phyloP scores from a whole-genome alignment of 306 rosid genomes.

The Sphenostylis stenocarpa region DNA sequence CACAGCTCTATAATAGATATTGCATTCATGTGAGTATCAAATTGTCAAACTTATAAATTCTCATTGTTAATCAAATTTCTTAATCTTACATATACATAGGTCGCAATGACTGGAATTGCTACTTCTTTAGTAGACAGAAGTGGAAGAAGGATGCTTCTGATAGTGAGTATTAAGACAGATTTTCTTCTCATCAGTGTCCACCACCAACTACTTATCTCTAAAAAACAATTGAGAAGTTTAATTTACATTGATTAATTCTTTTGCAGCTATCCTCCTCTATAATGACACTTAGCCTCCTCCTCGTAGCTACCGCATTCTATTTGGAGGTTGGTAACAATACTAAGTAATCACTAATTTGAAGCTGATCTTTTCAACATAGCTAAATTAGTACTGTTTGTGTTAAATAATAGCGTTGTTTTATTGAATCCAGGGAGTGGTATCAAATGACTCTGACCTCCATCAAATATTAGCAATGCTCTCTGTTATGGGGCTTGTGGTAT shows the following conservation, averaged over 20 bases:
- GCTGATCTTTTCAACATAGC: background rate
- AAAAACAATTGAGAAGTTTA: background rate
- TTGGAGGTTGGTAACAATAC: conserved; percentile 51
- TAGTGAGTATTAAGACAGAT: conserved; percentile 37
- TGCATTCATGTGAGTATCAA: background rate
- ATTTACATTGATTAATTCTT: background rate
- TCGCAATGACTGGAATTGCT: conserved; percentile 55
- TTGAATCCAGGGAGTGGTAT: conserved; percentile 41
- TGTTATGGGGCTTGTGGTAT: conserved; percentile 69
- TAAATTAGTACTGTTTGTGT: background rate
- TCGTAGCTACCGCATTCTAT: conserved; percentile 60
- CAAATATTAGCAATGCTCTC: conserved; percentile 40
- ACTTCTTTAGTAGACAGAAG: conserved; percentile 66
- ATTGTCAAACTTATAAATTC: background rate
- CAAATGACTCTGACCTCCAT: conserved; percentile 40
- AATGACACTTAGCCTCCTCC: conserved; percentile 63
- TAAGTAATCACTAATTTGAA: background rate
- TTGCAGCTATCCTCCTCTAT: conserved; percentile 56
- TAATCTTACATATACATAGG: conserved; percentile 35
- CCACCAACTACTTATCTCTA: background rate
- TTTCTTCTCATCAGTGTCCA: background rate
- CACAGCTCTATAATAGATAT: background rate
- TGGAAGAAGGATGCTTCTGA: conserved; percentile 68
- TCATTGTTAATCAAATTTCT: background rate
- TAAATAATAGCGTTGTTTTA: background rate